A percentile compares a stretch with the other conserved stretches of the same genome.
phyloP scores from a whole-genome alignment of 2,329 filamentous ascomycete genomes.

The Fusarium devonianum region DNA sequence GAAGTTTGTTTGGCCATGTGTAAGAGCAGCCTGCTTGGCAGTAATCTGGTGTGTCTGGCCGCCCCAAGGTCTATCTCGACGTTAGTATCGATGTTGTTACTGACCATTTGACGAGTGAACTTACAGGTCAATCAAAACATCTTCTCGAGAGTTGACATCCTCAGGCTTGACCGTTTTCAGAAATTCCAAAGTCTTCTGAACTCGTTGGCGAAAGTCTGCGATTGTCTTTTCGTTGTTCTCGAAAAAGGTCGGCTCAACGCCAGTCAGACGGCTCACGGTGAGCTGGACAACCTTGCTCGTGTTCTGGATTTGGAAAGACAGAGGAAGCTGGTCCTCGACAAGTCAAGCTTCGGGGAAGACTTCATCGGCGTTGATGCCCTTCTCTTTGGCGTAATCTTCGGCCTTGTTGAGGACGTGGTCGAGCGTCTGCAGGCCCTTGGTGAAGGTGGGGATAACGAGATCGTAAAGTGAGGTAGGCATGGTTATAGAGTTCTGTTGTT shows the following conservation, averaged over 20 bases:
- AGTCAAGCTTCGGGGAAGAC: conserved; percentile 20
- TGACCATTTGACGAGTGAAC: not conserved
- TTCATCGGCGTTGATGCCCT: conserved; percentile 22
- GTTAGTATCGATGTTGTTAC: not conserved
- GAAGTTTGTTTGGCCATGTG: conserved; percentile 25
- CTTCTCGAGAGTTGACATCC: conserved; percentile 22
- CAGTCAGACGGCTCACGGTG: conserved; percentile 25
- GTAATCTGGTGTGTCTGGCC: conserved; percentile 20
- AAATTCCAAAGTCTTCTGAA: conserved; percentile 24
- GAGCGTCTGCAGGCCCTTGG: conserved; percentile 21
- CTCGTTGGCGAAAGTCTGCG: conserved; percentile 19
- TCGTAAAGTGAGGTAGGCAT: conserved; percentile 30
- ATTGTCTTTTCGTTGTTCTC: conserved; percentile 27
- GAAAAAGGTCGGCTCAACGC: conserved; percentile 15
- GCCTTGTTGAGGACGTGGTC: conserved; percentile 31
- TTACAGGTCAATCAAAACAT: conserved; percentile 12
- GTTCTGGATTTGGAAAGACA: conserved; percentile 34
- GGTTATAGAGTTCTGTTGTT: not conserved
- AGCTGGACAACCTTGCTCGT: conserved; percentile 21
- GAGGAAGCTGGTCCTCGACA: conserved; percentile 29
- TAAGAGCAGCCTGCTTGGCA: conserved; percentile 18
- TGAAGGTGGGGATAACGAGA: conserved; percentile 22
- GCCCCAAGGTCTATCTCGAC: conserved; percentile 1
- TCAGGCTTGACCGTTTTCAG: conserved; percentile 17
- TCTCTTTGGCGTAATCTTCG: conserved; percentile 31